phyloP scores from a whole-genome alignment of 495 filamentous ascomycete genomes.

The Tirmania nivea region DNA sequence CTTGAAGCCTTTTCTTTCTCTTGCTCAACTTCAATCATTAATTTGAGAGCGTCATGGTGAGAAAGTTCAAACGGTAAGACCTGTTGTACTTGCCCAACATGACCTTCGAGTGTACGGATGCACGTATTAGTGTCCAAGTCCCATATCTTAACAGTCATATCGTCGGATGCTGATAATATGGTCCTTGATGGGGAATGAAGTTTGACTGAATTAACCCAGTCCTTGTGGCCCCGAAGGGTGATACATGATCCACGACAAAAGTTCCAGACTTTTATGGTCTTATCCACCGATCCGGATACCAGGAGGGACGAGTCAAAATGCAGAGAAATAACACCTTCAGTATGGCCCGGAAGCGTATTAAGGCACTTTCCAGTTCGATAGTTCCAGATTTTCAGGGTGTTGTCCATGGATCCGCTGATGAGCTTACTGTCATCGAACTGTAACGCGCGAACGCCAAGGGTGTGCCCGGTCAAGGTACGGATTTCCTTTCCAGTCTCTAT shows the following conservation, averaged over 20 bases:
- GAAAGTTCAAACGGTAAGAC: constrained; percentile 49
- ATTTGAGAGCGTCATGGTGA: background rate
- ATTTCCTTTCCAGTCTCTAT: constrained; percentile 70
- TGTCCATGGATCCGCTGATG: constrained; percentile 63
- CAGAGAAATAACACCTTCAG: constrained; percentile 57
- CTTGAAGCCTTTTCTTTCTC: constrained; percentile 35
- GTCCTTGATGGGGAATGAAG: constrained; percentile 64
- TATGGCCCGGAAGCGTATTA: constrained; percentile 56
- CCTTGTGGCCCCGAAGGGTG: constrained; percentile 57
- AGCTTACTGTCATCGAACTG: constrained; percentile 86
- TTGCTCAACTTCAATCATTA: constrained; percentile 48
- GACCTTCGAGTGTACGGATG: constrained; percentile 57
- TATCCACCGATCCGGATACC: constrained; percentile 71
- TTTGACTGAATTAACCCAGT: constrained; percentile 86
- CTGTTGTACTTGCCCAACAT: constrained; percentile 88
- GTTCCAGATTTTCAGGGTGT: constrained; percentile 80
- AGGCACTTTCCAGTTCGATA: constrained; percentile 83
- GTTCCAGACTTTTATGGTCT: constrained; percentile 82
- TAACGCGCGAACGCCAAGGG: constrained; percentile 58
- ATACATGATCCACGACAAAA: constrained; percentile 64
- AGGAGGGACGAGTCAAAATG: constrained; percentile 69
- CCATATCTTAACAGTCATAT: constrained; percentile 81
- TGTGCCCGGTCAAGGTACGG: constrained; percentile 62
- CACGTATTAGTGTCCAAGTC: constrained; percentile 64
- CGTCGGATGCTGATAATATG: constrained; percentile 79